A percentile compares a stretch with the other conserved stretches of the same genome.
Evolutionary conservation across 352 stramenopile genomes (phyloP).

Genomic region (Blastocystis sp.): DNA sequence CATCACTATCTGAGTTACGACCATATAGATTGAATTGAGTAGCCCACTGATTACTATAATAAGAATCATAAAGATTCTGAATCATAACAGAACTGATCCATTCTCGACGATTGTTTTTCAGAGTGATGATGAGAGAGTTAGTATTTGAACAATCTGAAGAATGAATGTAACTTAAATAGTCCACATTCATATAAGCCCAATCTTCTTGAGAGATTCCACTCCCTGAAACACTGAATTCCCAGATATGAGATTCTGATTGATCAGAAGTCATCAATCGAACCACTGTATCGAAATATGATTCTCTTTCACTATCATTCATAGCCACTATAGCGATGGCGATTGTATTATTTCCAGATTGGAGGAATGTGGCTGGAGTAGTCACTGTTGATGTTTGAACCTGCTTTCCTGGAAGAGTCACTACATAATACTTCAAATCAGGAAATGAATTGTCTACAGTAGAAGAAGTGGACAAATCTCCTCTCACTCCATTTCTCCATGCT

Average conservation of each 20-base stretch:
- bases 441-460: not conserved
- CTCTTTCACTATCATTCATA: not conserved
- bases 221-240: not conserved
- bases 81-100: slow-evolving; percentile 19
- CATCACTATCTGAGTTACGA: not conserved
- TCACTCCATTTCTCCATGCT: not conserved
- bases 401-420: not conserved
- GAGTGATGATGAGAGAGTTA: not conserved
- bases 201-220: not conserved
- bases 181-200: not conserved
- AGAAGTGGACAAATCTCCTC: not conserved
- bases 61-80: not conserved
- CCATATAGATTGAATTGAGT: not conserved
- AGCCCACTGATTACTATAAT: not conserved
- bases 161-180: not conserved
- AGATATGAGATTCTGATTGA: not conserved
- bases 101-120: slow-evolving; percentile 2
- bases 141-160: not conserved
- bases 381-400: not conserved
- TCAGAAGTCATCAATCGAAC: not conserved
- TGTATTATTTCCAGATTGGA: not conserved
- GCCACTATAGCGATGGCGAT: slow-evolving; percentile 32
- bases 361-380: not conserved
- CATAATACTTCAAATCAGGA: not conserved
- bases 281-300: not conserved